phyloP scores from a whole-genome alignment of 129 eudicot genomes.

The Helianthus annuus region DNA sequence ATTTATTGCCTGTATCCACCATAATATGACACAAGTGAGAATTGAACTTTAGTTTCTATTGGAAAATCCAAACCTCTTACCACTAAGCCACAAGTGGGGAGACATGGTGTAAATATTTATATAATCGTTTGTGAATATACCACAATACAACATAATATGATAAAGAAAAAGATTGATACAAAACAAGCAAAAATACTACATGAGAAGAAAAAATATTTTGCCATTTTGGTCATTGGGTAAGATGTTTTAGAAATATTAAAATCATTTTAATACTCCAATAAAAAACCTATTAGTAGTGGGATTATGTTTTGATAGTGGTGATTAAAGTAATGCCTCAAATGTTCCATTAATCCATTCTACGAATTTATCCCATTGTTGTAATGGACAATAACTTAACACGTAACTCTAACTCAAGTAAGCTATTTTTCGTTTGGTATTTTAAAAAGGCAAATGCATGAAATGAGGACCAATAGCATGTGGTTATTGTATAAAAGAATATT shows the following conservation, averaged over 20 bases:
- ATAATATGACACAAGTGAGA: too few species aligned
- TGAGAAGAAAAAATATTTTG: neutral
- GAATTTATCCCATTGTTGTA: slow-evolving; percentile 25
- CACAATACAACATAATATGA: too few species aligned
- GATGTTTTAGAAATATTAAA: slow-evolving; percentile 2
- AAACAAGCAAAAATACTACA: too few species aligned
- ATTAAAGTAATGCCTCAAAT: slow-evolving; percentile 23
- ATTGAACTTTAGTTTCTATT: too few species aligned
- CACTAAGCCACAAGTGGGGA: too few species aligned
- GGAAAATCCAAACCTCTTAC: too few species aligned
- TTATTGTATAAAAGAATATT: slow-evolving; percentile 12
- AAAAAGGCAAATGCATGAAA: neutral
- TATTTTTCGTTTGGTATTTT: slow-evolving; percentile 16
- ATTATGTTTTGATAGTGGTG: slow-evolving; percentile 33
- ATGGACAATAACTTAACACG: slow-evolving; percentile 26
- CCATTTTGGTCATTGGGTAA: slow-evolving; percentile 2
- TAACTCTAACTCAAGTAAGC: slow-evolving; percentile 1
- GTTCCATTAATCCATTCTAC: slow-evolving; percentile 23
- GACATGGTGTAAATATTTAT: too few species aligned
- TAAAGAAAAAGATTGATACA: too few species aligned
- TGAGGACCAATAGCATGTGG: slow-evolving; percentile 30
- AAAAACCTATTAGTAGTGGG: slow-evolving; percentile 23
- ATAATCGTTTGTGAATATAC: too few species aligned
- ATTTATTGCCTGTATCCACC: too few species aligned
- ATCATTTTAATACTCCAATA: neutral